These are phyloP conservation scores for Wickerhamomyces silvicola DNA, from an alignment of 805 yeast species.

Conservation along the genomic window DNA sequence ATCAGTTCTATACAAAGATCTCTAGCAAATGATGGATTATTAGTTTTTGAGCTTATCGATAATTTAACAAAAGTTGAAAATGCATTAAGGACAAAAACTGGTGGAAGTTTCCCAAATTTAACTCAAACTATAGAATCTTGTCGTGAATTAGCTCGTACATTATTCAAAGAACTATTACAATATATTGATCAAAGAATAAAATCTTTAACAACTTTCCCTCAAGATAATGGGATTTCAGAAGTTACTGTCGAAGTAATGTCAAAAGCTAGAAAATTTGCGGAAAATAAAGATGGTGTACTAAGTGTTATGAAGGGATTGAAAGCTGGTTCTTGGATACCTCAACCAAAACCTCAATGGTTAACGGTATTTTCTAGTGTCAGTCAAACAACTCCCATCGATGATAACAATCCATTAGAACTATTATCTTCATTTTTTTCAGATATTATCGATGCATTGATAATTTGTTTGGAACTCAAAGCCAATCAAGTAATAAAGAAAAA, in stretches of 20 bases:
- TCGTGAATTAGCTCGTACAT: conserved; percentile 26
- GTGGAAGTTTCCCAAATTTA: conserved; percentile 13
- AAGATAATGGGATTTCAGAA: conserved; percentile 67
- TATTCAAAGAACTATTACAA: conserved; percentile 52
- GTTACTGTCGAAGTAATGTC: conserved; percentile 69
- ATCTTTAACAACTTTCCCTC: conserved; percentile 43
- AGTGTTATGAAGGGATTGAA: conserved; percentile 43
- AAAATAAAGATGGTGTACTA: conserved; percentile 47
- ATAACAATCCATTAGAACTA: conserved; percentile 41
- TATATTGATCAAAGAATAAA: conserved; percentile 48
- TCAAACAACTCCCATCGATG: conserved; percentile 30
- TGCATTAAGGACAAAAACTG: conserved; percentile 24
- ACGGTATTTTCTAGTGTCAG: conserved; percentile 42
- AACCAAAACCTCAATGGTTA: conserved; percentile 50
- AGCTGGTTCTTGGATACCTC: conserved; percentile 65
- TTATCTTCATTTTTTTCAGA: conserved; percentile 70
- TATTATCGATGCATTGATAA: conserved; percentile 65
- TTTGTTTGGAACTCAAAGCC: conserved; percentile 57
- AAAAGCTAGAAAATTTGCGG: conserved; percentile 56
- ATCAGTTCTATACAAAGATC: conserved; percentile 34
- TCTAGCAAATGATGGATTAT: conserved; percentile 41
- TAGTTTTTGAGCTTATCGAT: conserved; percentile 56
- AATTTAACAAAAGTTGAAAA: conserved; percentile 30
- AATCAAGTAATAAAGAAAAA: conserved; percentile 27
- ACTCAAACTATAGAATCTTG: conserved; percentile 20